Evolutionary conservation across 2,329 filamentous ascomycete genomes (phyloP).

Genomic region (Paramyrothecium sp.): DNA sequence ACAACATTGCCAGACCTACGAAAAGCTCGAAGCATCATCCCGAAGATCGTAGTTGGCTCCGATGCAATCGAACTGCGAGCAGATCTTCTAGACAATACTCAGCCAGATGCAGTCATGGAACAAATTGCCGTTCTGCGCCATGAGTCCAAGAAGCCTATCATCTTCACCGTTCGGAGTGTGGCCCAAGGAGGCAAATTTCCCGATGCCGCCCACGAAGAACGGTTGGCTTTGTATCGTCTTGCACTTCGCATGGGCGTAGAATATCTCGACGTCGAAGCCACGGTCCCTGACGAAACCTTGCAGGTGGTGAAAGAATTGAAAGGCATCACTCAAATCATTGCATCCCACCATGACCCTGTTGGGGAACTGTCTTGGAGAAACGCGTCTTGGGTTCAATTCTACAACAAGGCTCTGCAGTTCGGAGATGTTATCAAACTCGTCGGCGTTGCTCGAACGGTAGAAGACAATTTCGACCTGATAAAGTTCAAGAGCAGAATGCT

Average conservation of each 20-base stretch:
- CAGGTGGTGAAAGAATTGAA: slow-evolving; percentile 64
- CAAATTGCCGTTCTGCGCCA: slow-evolving; percentile 80
- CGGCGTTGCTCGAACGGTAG: slow-evolving; percentile 70
- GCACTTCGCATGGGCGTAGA: slow-evolving; percentile 84
- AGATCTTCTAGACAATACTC: slow-evolving; percentile 78
- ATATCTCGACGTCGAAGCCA: slow-evolving; percentile 91
- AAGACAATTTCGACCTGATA: slow-evolving; percentile 84
- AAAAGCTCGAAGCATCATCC: slow-evolving; percentile 62
- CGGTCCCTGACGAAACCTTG: slow-evolving; percentile 75
- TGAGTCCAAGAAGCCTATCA: slow-evolving; percentile 71
- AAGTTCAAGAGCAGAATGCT: slow-evolving; percentile 78
- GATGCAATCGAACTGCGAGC: slow-evolving; percentile 95
- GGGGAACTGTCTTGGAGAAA: slow-evolving; percentile 83
- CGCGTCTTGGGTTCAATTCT: slow-evolving; percentile 87
- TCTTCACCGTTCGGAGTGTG: slow-evolving; percentile 86
- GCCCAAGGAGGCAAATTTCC: slow-evolving; percentile 88
- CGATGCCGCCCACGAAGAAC: slow-evolving; percentile 69
- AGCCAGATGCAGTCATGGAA: slow-evolving; percentile 73
- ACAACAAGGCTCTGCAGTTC: slow-evolving; percentile 85
- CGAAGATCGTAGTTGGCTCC: slow-evolving; percentile 74
- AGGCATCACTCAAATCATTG: slow-evolving; percentile 79
- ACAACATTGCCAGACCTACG: slow-evolving; percentile 78
- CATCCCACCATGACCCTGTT: slow-evolving; percentile 88
- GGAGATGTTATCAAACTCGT: slow-evolving; percentile 95
- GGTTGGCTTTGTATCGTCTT: slow-evolving; percentile 71